Evolutionary conservation across 305 asterid genomes (phyloP), one percentile per base, ranked within the genome.

Genomic region (Solanum aculeatissimum): DNA sequence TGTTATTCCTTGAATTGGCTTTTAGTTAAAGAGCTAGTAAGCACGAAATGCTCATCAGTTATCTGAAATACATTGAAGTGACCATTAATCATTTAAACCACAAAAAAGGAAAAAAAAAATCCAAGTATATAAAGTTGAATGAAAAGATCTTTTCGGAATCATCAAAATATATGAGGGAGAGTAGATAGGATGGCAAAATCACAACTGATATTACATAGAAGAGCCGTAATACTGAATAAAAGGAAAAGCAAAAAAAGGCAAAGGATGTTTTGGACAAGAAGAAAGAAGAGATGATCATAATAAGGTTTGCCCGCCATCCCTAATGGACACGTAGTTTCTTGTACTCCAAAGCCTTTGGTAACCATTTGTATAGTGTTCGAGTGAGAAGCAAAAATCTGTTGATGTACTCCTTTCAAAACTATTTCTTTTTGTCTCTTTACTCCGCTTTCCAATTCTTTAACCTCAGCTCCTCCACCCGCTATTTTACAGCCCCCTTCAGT

Each of bases 361-460:
- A 42, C 89, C 98, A 6, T 87, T 89, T 45, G 97, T 90, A 38
- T 97, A 97, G 87, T 95, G 96, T 91, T 95, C 98, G 21, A 94
- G 89, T 14, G 98, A 95, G 89, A 94, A 81, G 86, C 97, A 95
- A 7, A 97, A 94, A 83, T 97, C 87, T 90, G 98, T 91, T 97
- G 65, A 58, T 21, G 97, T 0, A 93, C 98, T 40, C 96, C 96
- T 91, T 95, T 94, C 51, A 84, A 49, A 19, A 95, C 92, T 6
- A 55, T 57, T 77, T 93, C 95, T 29, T 87, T 87, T 84, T 93
- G 92, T 83, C 84, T 90, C 85, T 92, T 89, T 13, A 93, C 88
- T 13, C 93, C 95, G 12, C 4, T 43, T 88, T 93, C 97, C 74
- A 93, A 86, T 75, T 91, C 98, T 85, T 83, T 85, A 12, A 91